Percentiles rank a stretch among this genome's conserved stretches.
Conservation (phyloP, 2,329 filamentous ascomycete genomes). For the Fusarium chlamydosporum region DNA sequence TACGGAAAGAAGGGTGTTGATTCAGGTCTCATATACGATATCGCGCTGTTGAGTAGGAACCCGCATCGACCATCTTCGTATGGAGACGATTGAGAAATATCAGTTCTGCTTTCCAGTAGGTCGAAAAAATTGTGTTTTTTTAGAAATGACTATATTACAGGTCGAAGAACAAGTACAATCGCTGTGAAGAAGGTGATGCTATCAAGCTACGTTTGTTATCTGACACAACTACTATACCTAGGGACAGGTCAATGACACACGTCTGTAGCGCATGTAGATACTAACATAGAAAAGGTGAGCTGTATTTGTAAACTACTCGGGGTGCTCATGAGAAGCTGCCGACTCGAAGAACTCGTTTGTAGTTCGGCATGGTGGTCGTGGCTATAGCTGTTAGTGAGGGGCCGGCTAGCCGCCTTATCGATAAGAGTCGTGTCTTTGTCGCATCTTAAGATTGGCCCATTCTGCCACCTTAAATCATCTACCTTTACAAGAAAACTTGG, state of each 20-base stretch:
- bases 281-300: slow-evolving; percentile 1
- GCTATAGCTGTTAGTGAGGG: slow-evolving; percentile 10
- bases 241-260: slow-evolving; percentile 7
- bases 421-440: slow-evolving; percentile 31
- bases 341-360: slow-evolving; percentile 4
- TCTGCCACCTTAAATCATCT: neutral
- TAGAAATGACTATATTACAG: slow-evolving; percentile 42
- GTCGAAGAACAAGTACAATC: slow-evolving; percentile 30
- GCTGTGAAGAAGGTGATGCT: slow-evolving; percentile 31
- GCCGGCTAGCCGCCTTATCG: slow-evolving; percentile 29
- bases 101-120: slow-evolving; percentile 42
- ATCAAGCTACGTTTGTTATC: slow-evolving; percentile 9
- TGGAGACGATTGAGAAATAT: slow-evolving; percentile 36
- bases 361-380: slow-evolving; percentile 1
- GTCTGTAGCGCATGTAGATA: slow-evolving; percentile 29
- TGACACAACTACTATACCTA: slow-evolving; percentile 4
- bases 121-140: slow-evolving; percentile 40
- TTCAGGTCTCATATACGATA: slow-evolving; percentile 42
- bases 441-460: slow-evolving; percentile 10
- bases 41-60: slow-evolving; percentile 39
- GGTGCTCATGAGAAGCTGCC: slow-evolving; percentile 1
- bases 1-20: slow-evolving; percentile 41
- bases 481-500: slow-evolving; percentile 2
- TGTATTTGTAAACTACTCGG: neutral
- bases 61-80: slow-evolving; percentile 28